Conservation (phyloP, 2,329 filamentous ascomycete genomes). For the Verticillium nonalfalfae region DNA sequence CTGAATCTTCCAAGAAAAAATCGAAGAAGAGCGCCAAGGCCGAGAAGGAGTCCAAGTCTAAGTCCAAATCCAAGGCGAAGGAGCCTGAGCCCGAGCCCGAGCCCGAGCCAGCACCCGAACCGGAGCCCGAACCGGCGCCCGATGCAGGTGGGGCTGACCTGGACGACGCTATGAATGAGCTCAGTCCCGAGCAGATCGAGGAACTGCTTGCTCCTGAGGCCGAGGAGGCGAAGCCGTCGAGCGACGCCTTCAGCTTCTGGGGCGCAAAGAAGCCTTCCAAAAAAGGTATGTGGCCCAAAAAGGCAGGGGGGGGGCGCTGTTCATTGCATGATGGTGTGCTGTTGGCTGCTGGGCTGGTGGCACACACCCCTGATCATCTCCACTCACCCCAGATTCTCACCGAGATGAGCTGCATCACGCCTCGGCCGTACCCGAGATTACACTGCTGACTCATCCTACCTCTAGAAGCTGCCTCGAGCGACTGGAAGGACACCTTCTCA, state of each 20-base stretch:
- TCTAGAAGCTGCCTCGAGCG: constrained; percentile 35
- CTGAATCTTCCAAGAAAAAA: constrained; percentile 28
- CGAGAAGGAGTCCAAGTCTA: constrained; percentile 26
- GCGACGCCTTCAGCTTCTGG: constrained; percentile 52
- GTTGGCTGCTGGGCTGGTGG: constrained; percentile 1
- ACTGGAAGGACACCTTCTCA: constrained; percentile 32
- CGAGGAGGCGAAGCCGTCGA: constrained; percentile 18
- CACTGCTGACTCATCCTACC: constrained; percentile 42
- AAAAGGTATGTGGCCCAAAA: constrained; percentile 27
- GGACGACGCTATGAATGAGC: constrained; percentile 20
- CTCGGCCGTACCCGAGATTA: constrained; percentile 32
- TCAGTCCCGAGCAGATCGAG: constrained; percentile 35
- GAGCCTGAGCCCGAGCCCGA: constrained; percentile 14
- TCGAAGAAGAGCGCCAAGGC: constrained; percentile 32
- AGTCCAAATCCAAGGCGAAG: constrained; percentile 25
- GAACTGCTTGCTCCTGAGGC: constrained; percentile 28
- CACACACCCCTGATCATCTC: constrained; percentile 13
- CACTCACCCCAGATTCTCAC: constrained; percentile 6
- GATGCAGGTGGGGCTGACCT: constrained; percentile 2
- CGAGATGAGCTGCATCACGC: constrained; percentile 4
- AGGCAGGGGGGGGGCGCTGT: background rate
- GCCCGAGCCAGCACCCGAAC: constrained; percentile 2
- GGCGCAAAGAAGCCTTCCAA: constrained; percentile 38
- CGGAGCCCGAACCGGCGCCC: constrained; percentile 2
- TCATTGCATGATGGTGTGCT: background rate